Percentiles rank a stretch among this genome's conserved stretches.
Conservation (phyloP, 2,329 filamentous ascomycete species). For the Claviceps sp. region DNA sequence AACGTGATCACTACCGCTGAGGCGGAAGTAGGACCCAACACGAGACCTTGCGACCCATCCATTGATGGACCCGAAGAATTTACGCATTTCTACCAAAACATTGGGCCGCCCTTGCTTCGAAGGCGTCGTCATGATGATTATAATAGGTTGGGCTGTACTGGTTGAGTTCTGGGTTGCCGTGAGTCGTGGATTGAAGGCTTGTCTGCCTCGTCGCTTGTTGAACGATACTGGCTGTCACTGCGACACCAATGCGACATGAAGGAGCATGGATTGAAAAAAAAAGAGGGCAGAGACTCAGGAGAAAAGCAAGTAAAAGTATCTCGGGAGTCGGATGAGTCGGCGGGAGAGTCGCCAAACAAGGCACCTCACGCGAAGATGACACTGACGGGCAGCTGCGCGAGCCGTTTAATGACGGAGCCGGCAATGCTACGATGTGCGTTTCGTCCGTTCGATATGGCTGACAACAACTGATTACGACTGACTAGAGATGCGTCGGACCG, state of each 20-base stretch:
- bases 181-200: background rate
- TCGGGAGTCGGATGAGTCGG: background rate
- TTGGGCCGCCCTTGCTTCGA: constrained; percentile 2
- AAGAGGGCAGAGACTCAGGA: background rate
- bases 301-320: background rate
- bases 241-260: background rate
- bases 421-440: background rate
- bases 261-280: background rate
- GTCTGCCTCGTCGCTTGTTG: background rate
- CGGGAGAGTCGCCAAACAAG: background rate
- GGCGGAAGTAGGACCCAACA: constrained; percentile 4
- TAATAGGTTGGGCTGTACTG: too few relatives aligned
- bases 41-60: constrained; percentile 3
- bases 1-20: constrained; percentile 4
- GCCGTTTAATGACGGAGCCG: background rate
- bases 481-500: background rate
- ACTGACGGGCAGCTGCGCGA: background rate
- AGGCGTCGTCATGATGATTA: constrained; percentile 1
- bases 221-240: background rate
- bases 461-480: background rate
- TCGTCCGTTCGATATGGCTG: background rate
- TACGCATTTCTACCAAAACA: constrained; percentile 28
- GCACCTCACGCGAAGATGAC: background rate
- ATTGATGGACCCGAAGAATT: constrained; percentile 34
- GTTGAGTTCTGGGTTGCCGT: background rate